Evolutionary conservation across 1,284 basidiomycete species (phyloP), one percentile per base, ranked within the genome.

Genomic region (Boletus sp.): DNA sequence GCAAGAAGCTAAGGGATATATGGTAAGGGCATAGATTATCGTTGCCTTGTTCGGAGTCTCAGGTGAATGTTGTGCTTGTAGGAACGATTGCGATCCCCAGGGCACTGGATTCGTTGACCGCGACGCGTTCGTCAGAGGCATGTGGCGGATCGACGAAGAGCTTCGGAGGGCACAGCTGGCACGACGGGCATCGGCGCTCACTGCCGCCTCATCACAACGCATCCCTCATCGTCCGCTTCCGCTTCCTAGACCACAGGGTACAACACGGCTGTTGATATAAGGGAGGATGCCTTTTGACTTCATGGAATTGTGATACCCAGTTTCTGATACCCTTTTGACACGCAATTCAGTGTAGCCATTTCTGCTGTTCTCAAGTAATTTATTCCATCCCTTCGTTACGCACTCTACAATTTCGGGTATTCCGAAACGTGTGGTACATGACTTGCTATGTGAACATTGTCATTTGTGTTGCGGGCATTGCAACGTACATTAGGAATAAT

Each of bases 71-170:
- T 18, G 39, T 48, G 8, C 60, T 51, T 47, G 18, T 58, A 63
- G 90, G 91, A 76, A 76, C 50, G 87, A 89, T 65, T 88, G 85
- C 64, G 89, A 92, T 67, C 72, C 81, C 4, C 71, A 74, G 11
- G 71, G 76, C 3, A 76, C 72, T 35, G 88, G 87, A 8, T 78
- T 77, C 29, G 77, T 92, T 15, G 81, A 85, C 63, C 76, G 82
- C 6, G 88, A 89, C 12, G 76, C 76, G 18, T 93, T 93, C 66
- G 80, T 84, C 33, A 80, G 78, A 58, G 91, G 89, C 42, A 91
- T 92, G 89, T 91, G 89, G 89, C 80, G 83, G 22, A 89, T 93
- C 39, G 91, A 93, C 72, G 89, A 92, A 69, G 90, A 91, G 65
- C 78, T 93, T n/a, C 77, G 86, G 16, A 80, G 81, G 47, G 78